Conservation (phyloP, 345 rosid species). For the Geranium brycei region DNA sequence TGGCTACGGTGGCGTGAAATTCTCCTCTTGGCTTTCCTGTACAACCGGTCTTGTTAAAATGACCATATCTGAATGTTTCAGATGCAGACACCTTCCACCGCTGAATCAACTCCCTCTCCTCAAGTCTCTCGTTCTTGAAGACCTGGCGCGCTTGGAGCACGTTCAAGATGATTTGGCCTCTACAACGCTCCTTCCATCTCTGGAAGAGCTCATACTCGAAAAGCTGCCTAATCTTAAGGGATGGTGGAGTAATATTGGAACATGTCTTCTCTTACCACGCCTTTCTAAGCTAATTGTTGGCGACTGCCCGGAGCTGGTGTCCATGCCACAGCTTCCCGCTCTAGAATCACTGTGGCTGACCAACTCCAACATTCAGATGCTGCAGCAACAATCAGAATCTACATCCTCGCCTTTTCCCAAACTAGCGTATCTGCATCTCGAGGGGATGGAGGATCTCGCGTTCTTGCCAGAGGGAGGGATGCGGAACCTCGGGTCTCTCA, state of each 20-base stretch:
- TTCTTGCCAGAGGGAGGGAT: background rate
- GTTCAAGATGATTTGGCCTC: background rate
- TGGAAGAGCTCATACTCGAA: background rate
- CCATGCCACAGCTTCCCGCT: too few species aligned
- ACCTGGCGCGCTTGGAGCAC: background rate
- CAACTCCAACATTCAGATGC: background rate
- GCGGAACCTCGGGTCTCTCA: background rate
- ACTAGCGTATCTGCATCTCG: background rate
- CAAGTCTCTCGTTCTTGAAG: background rate
- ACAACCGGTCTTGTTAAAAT: background rate
- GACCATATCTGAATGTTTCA: background rate
- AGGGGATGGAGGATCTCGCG: conserved; percentile 3
- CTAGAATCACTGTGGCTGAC: background rate
- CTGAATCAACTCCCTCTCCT: conserved; percentile 5
- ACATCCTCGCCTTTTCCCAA: background rate
- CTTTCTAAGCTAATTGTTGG: background rate
- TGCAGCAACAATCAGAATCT: background rate
- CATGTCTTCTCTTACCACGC: background rate
- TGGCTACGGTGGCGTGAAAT: background rate
- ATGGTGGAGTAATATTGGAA: background rate
- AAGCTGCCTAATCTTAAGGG: background rate
- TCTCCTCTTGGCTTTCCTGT: conserved; percentile 5
- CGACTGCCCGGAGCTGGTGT: conserved; percentile 3
- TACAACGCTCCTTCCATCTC: background rate
- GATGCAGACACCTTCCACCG: conserved; percentile 4